Conservation (phyloP, 176 grass and related monocot genomes). For the Avena eriantha region DNA sequence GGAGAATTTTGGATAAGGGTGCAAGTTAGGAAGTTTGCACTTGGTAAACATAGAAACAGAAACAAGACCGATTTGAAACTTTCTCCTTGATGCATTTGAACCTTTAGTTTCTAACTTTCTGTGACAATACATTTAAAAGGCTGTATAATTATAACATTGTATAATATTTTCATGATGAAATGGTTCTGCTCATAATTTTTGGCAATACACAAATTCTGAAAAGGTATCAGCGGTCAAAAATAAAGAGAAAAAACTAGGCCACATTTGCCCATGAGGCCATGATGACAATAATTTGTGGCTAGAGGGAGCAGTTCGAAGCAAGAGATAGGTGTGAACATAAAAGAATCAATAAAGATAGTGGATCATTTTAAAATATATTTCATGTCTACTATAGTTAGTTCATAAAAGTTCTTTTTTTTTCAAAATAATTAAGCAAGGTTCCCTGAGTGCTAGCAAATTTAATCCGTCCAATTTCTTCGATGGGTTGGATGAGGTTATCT, state of each 20-base stretch:
- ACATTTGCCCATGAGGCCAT: neutral
- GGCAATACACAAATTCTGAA: neutral
- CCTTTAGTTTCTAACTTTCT: neutral
- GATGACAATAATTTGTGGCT: neutral
- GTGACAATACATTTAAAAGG: slow-evolving; percentile 3
- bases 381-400: neutral
- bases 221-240: slow-evolving; percentile 16
- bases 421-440: neutral
- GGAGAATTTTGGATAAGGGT: slow-evolving; percentile 3
- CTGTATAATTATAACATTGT: slow-evolving; percentile 2
- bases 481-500: slow-evolving; percentile 6
- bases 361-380: neutral
- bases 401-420: neutral
- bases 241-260: neutral
- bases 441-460: neutral
- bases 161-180: neutral
- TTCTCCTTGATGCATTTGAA: slow-evolving; percentile 10
- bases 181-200: neutral
- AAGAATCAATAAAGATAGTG: neutral
- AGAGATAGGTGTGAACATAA: neutral
- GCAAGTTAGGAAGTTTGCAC: neutral
- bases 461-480: slow-evolving; percentile 11
- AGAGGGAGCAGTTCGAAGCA: neutral
- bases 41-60: slow-evolving; percentile 5
- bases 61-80: neutral